Percentiles rank a stretch among this genome's conserved stretches.
These are phyloP conservation scores for Fusarium pilosicola DNA, from an alignment of 2,329 filamentous ascomycete genomes.

Conservation along the genomic window DNA sequence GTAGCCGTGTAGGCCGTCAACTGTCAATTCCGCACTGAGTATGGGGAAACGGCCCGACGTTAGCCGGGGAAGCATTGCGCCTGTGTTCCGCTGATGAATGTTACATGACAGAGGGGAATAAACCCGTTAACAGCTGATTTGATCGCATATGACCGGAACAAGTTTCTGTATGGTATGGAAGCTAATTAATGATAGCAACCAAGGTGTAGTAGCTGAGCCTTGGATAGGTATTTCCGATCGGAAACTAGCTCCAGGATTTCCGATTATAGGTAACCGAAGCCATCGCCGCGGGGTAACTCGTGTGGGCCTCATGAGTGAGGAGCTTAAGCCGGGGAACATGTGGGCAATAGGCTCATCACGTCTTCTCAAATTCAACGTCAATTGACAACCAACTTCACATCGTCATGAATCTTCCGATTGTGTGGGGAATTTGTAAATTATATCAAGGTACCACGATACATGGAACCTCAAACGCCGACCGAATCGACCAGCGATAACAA, in stretches of 20 bases:
- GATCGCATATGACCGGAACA: conserved; percentile 15
- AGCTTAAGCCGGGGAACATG: neutral
- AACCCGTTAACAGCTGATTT: neutral
- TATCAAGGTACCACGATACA: conserved; percentile 25
- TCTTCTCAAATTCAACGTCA: neutral
- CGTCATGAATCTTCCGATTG: neutral
- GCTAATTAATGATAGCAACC: neutral
- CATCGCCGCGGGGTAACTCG: conserved; percentile 16
- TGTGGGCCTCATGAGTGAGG: neutral
- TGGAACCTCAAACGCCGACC: conserved; percentile 29
- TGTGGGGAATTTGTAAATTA: conserved; percentile 38
- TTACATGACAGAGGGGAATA: neutral
- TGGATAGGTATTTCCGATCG: neutral
- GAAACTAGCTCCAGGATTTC: conserved; percentile 3
- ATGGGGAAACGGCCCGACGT: conserved; percentile 42
- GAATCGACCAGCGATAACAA: conserved; percentile 35
- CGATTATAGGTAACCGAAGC: conserved; percentile 6
- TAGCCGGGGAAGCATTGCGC: conserved; percentile 40
- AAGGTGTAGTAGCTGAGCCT: neutral
- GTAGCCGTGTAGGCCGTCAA: conserved; percentile 35
- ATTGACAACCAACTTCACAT: neutral
- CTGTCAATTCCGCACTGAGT: conserved; percentile 41
- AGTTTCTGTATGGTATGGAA: neutral
- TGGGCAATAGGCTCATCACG: neutral
- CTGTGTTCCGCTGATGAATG: conserved; percentile 37